Base-by-base conservation (phyloP, 352 stramenopile genomes). In the Globisporangium perplexum region DNA sequence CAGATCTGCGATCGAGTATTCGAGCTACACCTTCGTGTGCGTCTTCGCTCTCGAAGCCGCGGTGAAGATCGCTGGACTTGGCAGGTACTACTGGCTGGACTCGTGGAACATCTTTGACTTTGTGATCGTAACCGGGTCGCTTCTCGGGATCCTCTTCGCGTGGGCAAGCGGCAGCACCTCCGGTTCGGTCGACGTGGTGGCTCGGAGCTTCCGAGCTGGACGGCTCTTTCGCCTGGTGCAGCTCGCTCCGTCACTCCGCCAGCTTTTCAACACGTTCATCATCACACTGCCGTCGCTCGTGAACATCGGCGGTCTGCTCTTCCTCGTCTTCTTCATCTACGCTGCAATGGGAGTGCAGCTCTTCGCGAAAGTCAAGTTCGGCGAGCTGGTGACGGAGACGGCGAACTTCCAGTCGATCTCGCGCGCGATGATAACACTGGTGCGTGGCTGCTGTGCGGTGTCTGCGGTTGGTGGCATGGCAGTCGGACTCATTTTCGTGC, bases 251-350 rank as follows among this genome's bases (percentile, higher is more conserved):
- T 82, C 71, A 1, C 69, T 98, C 26, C 74, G 82, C 2, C 77
- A 93, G 56, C 66, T 96, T 20, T 88, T 96, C 58, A 92, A 95
- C 52, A 96, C 90, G 6, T 71, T 98, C 31, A 36, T 97, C 14
- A 74, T 82, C 22, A 90, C 84, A 18, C 48, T 98, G 33, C 90
- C 90, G 24, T 87, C 77, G 2, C 80, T 95, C 24, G 75, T 74
- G 20, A 97, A 95, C 63, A 95, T 98, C 36, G 86, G 75, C 8
- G 73, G 70, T 11, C 61, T 98, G 4, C 62, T 98, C 10, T 84
- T 95, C 22, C 59, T 98, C 4, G 57, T 98, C 4, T 90, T 97
- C 57, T 97, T 96, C 60, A 96, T 98, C 59, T 97, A 95, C 47
- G 83, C 88, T 24, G 83, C 91, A 3, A 74, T 96, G 64, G 88